Base-by-base conservation (phyloP, 2,329 filamentous ascomycete genomes). In the Apiospora pterosperma region DNA sequence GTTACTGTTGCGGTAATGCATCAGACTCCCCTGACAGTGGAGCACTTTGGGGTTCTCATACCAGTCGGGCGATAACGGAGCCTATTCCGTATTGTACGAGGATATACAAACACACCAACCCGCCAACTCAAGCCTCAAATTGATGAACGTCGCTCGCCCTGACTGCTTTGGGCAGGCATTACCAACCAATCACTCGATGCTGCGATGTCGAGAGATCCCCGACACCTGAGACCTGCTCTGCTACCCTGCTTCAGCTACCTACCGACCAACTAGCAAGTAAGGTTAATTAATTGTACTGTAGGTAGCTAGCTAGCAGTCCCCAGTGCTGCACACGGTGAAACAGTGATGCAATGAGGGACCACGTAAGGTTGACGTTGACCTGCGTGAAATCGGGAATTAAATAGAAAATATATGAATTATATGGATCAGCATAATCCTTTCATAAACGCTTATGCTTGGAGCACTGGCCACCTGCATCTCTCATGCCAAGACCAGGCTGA, bases 41-140 rank as follows among this genome's bases (percentile, higher is more conserved):
- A 34, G 48, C 38, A 59, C 10, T 28, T 28, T 25, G n/a, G 38
- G 31, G 42, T 38, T 36, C 31, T n/a, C n/a, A 63, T 52, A 58
- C 31, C 63, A 64, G 42, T 39, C 63, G 63, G 63, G 63, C 63
- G 63, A 64, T 64, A 59, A 41, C 63, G 63, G 63, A 64, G 34
- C 38, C 48, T 21, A 12, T 34, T 48, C 41, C 39, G 55, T 31
- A 14, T 16, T 16, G 12, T 48, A 8, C 16, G 8, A 6, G 19
- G 5, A 41, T 14, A 12, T 55, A 55, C 48, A 55, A 55, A 39
- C 59, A 60, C 36, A 34, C 25, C 59, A 38, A 14, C 38, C 25
- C 28, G n/a, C 38, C 59, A 41, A 28, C 36, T 60, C 21, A 23
- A 60, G 59, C 59, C 59, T 41, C 59, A 39, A 25, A 60, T 60